Evolutionary conservation across 1,284 basidiomycete genomes (phyloP).

Genomic region (Hymenochaete sp.): DNA sequence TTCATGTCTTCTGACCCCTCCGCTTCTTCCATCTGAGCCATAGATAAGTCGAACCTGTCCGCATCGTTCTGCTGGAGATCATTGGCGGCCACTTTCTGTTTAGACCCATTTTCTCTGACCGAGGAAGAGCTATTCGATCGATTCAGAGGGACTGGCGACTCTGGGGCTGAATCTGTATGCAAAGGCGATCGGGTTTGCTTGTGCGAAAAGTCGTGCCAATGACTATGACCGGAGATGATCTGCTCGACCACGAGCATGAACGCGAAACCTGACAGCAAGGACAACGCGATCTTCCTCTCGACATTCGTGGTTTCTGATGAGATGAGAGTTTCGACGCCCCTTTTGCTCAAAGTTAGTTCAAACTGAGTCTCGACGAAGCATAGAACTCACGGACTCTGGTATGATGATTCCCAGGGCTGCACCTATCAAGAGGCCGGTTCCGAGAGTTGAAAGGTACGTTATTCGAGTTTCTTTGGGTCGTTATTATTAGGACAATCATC

Average conservation of each 20-base stretch:
- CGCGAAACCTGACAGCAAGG: constrained; percentile 73
- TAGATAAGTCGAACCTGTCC: constrained; percentile 44
- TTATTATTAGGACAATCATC: background rate
- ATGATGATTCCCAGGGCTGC: constrained; percentile 87
- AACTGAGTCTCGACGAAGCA: constrained; percentile 1
- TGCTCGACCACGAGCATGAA: constrained; percentile 78
- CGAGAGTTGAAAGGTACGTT: constrained; percentile 57
- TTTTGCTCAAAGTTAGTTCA: constrained; percentile 23
- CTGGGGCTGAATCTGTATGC: constrained; percentile 22
- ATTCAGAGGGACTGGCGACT: constrained; percentile 3
- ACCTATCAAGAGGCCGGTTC: constrained; percentile 81
- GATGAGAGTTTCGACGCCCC: constrained; percentile 53
- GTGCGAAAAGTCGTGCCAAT: constrained; percentile 25
- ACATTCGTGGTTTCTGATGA: constrained; percentile 34
- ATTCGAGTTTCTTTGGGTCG: constrained; percentile 41
- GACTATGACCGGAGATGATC: constrained; percentile 41
- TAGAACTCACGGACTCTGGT: constrained; percentile 61
- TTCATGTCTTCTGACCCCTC: constrained; percentile 30
- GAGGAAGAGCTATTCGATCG: background rate
- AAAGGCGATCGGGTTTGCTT: constrained; percentile 13
- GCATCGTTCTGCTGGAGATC: too few relatives aligned
- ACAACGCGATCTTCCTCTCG: constrained; percentile 54
- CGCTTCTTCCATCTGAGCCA: constrained; percentile 40
- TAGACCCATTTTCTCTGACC: too few relatives aligned
- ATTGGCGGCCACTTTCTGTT: too few relatives aligned